Base-by-base conservation (phyloP, 1,139 yeast genomes). In the Scheffersomyces segobiensis region DNA sequence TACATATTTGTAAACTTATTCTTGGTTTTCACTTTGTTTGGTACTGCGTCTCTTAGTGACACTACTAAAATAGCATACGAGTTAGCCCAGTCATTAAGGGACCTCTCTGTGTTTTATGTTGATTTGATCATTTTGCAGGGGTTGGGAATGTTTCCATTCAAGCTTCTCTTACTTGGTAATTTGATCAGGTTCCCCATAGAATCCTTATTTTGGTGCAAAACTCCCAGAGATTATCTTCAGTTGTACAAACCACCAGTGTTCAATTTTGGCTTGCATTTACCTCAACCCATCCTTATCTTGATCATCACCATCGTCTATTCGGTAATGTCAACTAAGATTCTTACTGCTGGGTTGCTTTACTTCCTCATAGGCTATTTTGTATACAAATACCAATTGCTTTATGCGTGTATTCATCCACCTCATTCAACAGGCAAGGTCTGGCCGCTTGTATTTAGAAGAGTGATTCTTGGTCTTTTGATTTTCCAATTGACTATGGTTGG, bases 401-500 rank as follows among this genome's bases (percentile, higher is more conserved):
- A 88, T 70, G 86, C 93, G 0, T 87, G 88, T 77, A 91, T 90
- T 47, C 97, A 91, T 69, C 91, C 95, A 5, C 96, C 92, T 54
- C 97, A 91, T 71, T 89, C 96, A 0, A 91, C 96, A 0, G 97
- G 97, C 3, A 87, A 88, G 66, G 93, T 91, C 0, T 91, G 96
- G 97, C 93, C 96, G 0, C 76, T 90, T 60, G 88, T 91, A 3
- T 87, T 87, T 71, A 81, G 96, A 62, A 78, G 97, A 62, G 82
- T 91, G 3, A 84, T 88, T 55, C 71, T 89, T 53, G 97, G 97
- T 0, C 71, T 91, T 51, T 72, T 88, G 19, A 72, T 91, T 14
- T 91, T 95, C 70, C 98, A 95, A 68, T 73, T 93, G 58, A 91
- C 97, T 18, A 92, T 93, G 92, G 93, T 93, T 1, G 98, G 98